Evolutionary conservation across 73 alveolate genomes (phyloP).

Genomic region (Stentor roeselii): DNA sequence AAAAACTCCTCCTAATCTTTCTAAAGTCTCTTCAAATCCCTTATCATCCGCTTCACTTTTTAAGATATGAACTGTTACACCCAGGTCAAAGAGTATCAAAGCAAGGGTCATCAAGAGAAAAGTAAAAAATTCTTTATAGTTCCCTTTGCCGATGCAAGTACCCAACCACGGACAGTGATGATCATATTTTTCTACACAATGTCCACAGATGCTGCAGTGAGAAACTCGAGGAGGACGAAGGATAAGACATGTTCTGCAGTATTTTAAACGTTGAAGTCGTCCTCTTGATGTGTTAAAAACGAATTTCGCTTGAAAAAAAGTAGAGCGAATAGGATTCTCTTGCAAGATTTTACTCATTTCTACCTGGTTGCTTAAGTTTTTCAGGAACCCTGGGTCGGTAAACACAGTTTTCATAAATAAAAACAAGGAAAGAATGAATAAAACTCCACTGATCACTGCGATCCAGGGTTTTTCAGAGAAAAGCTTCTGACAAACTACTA

Average conservation of each 20-base stretch:
- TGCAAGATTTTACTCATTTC: background rate
- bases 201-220: slow-evolving; percentile 69
- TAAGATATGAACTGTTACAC: background rate
- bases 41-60: background rate
- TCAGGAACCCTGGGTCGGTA: background rate
- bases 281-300: background rate
- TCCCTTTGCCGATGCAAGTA: slow-evolving; percentile 74
- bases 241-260: slow-evolving; percentile 54
- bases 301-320: background rate
- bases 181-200: slow-evolving; percentile 68
- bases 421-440: background rate
- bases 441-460: background rate
- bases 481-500: background rate
- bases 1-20: background rate
- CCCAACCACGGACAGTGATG: slow-evolving; percentile 86
- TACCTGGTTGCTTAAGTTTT: background rate
- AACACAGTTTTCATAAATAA: background rate
- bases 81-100: background rate
- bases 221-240: slow-evolving; percentile 50
- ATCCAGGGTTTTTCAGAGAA: background rate
- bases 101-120: slow-evolving; percentile 20
- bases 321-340: background rate
- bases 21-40: background rate
- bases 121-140: slow-evolving; percentile 46
- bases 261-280: slow-evolving; percentile 24